phyloP scores from a whole-genome alignment of 441 rosid genomes.

The Euphorbia celastroides region DNA sequence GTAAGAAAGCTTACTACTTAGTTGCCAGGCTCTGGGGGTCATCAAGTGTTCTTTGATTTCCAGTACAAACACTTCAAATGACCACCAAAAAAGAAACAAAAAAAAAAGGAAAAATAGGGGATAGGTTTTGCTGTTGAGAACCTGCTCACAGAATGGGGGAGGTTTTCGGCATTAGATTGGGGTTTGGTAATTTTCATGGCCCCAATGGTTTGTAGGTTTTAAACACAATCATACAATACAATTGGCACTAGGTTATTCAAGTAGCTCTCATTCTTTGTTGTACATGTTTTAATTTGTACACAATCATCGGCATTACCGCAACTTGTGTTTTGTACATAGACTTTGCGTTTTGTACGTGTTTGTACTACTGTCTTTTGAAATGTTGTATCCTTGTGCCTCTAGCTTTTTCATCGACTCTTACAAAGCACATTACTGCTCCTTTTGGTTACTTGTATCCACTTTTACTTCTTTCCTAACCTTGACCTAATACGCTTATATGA shows the following conservation, averaged over 20 bases:
- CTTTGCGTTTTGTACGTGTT: too few species aligned
- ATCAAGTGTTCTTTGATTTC: not conserved
- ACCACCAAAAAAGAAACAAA: not conserved
- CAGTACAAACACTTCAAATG: not conserved
- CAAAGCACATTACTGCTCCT: too few species aligned
- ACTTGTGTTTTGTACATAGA: conserved; percentile 7
- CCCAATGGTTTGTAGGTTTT: conserved; percentile 18
- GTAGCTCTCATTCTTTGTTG: conserved; percentile 31
- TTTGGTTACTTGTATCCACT: too few species aligned
- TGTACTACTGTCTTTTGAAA: too few species aligned
- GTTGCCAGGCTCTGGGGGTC: not conserved
- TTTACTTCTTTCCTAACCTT: too few species aligned
- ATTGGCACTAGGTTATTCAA: conserved; percentile 15
- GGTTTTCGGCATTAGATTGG: conserved; percentile 2
- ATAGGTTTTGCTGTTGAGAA: too few species aligned
- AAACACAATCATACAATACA: not conserved
- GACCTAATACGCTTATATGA: too few species aligned
- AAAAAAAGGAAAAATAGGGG: not conserved
- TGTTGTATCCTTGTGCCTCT: too few species aligned
- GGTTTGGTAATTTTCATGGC: conserved; percentile 1
- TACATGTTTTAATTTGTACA: conserved; percentile 12
- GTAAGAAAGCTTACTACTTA: not conserved
- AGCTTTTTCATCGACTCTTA: too few species aligned
- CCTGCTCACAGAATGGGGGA: too few species aligned
- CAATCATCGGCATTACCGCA: conserved; percentile 12